These are phyloP conservation scores for Trichosporon sp. DNA, from an alignment of 1,284 basidiomycete species.

Conservation along the genomic window DNA sequence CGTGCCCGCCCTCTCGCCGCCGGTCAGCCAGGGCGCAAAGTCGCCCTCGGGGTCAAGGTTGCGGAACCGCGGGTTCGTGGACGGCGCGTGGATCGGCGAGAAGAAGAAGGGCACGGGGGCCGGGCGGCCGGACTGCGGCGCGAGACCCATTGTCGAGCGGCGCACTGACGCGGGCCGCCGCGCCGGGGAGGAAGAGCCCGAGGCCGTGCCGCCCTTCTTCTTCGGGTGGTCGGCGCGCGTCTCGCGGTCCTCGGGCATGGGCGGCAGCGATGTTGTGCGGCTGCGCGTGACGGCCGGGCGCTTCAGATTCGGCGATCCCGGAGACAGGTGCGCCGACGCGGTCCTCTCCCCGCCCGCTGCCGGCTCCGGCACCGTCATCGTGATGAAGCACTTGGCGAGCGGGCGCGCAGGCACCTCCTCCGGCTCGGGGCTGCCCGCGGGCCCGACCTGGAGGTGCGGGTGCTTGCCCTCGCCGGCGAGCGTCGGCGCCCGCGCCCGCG, in stretches of 20 bases:
- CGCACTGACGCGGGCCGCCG: constrained; percentile 8
- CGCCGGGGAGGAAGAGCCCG: not conserved
- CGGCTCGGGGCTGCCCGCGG: constrained; percentile 6
- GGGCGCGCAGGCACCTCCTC: constrained; percentile 17
- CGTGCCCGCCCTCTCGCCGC: constrained; percentile 25
- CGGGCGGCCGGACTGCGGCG: not conserved
- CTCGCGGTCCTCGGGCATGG: not conserved
- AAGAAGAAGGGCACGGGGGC: constrained; percentile 44
- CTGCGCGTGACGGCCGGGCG: not conserved
- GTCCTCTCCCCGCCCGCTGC: not conserved
- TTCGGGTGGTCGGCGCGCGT: not conserved
- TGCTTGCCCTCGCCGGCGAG: constrained; percentile 39
- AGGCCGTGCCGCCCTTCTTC: not conserved
- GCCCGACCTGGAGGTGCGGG: constrained; percentile 1
- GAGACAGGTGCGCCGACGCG: not conserved
- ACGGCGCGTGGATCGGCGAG: constrained; percentile 43
- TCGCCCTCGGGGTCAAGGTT: constrained; percentile 35
- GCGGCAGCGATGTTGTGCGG: constrained; percentile 16
- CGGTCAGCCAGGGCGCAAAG: constrained; percentile 44
- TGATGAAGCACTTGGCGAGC: constrained; percentile 36
- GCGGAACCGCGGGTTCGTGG: constrained; percentile 43
- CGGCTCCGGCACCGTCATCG: constrained; percentile 23
- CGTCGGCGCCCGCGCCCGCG: constrained; percentile 33
- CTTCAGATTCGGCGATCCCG: not conserved
- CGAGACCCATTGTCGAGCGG: constrained; percentile 14